Evolutionary conservation across 352 stramenopile species (phyloP).

Genomic region (Elongisporangium undulatum): DNA sequence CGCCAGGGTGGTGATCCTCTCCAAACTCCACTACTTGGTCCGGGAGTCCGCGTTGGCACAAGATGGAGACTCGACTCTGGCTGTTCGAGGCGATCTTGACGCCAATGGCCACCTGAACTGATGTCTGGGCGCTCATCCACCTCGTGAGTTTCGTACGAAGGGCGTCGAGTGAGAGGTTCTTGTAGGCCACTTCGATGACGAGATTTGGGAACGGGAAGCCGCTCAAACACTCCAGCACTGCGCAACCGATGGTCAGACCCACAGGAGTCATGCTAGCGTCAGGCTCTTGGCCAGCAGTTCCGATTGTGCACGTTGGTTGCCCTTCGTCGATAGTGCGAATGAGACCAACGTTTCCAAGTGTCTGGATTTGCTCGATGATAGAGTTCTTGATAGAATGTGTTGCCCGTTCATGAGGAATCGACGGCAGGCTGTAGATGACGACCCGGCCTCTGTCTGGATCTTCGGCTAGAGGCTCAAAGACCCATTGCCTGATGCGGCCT

Average conservation of each 20-base stretch:
- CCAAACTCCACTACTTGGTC: background rate
- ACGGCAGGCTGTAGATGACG: background rate
- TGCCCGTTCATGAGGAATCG: background rate
- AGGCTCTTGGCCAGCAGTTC: background rate
- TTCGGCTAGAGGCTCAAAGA: background rate
- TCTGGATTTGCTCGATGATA: background rate
- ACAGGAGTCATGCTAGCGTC: background rate
- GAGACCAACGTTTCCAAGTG: background rate
- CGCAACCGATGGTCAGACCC: background rate
- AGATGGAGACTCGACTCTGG: background rate
- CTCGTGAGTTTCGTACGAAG: background rate
- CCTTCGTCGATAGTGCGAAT: background rate
- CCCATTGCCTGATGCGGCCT: background rate
- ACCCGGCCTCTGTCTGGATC: background rate
- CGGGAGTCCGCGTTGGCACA: background rate
- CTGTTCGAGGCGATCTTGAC: background rate
- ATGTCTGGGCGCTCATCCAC: background rate
- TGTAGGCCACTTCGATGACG: background rate
- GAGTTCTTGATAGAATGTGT: background rate
- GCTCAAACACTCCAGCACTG: background rate
- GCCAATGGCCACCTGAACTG: background rate
- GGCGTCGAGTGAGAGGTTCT: background rate
- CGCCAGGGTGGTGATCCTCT: background rate
- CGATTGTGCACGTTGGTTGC: background rate
- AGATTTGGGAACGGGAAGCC: background rate